These are phyloP conservation scores for Tolypocladium sp. DNA, from an alignment of 2,329 filamentous ascomycete species.

Conservation along the genomic window DNA sequence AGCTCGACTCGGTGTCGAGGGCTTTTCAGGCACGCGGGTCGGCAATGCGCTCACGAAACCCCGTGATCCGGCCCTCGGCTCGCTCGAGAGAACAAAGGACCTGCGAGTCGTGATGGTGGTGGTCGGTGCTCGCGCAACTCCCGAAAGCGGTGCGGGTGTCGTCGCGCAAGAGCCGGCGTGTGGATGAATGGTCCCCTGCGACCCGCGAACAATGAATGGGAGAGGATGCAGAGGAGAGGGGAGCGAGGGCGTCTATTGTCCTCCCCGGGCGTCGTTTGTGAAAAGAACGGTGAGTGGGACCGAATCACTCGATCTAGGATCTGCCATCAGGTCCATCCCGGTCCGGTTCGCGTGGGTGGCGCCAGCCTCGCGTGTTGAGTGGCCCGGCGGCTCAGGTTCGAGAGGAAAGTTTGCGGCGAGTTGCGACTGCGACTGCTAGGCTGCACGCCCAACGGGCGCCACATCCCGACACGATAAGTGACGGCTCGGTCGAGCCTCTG, in stretches of 20 bases:
- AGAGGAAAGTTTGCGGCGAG: neutral
- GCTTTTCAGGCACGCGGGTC: no score
- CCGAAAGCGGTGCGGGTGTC: neutral
- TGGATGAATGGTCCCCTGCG: neutral
- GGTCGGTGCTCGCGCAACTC: neutral
- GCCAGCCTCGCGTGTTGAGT: neutral
- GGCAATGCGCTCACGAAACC: neutral
- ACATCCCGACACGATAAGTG: neutral
- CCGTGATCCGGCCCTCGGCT: neutral
- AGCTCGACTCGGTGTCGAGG: neutral
- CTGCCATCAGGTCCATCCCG: neutral
- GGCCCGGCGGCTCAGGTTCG: neutral
- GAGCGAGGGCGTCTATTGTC: neutral
- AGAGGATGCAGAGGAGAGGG: neutral
- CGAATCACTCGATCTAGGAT: neutral
- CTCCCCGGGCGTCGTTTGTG: neutral
- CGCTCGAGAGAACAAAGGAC: neutral
- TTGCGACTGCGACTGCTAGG: neutral
- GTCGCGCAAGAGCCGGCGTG: neutral
- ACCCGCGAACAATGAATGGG: neutral
- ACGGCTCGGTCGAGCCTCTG: neutral
- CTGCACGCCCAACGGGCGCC: neutral
- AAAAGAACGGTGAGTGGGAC: neutral
- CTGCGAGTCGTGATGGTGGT: neutral
- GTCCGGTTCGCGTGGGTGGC: neutral